Evolutionary conservation across 2,329 filamentous ascomycete species (phyloP), one percentile per base, ranked within the genome.

Genomic region (Chaetoscypha palmicola): DNA sequence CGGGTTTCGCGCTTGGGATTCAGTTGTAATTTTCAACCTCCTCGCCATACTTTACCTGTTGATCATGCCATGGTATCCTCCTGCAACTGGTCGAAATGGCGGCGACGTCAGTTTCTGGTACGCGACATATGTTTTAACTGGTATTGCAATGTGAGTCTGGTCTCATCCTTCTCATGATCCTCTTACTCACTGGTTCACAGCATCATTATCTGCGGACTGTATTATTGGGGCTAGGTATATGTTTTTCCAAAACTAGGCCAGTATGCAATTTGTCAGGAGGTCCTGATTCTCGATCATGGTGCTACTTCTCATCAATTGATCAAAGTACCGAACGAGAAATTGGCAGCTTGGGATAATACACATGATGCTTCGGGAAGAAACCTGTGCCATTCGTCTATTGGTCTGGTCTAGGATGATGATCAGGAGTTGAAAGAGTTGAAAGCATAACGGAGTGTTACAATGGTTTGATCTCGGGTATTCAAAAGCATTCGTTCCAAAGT

Each of bases 41-140:
- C 58, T 77, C 0, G 64, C 78, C 0, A 74, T 83, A 40, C 44
- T 79, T 0, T 86, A 78, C 46, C 64, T 85, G 34, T 63, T 87
- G 2, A 69, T 79, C 12, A 83, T 84, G 70, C 82, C 83, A 0
- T 87, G 82, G 83, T 82, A 79, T 51, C 83, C 82, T 2, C 83
- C 83, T 0, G 66, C 68, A 1, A 71, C 67, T 0, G 82, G 82
- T 0, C 66, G 66, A 0, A 71, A 73, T 24, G 76, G 73, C 0
- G 82, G 81, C 0, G 76, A 81, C 44, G 81, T 86, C 1, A 81
- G 74, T 41, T 87, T 88, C 62, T 87, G 78, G 76, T 88, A 86
- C 51, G 81, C 71, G 1, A 86, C 81, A 0, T 86, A 86, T 53
- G 72, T 74, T 16, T 74, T 79, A 0, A 73, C 77, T 0, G 81